These are phyloP conservation scores for Tetrapisispora taiwanensis DNA, from an alignment of 805 yeast genomes.

Conservation along the genomic window DNA sequence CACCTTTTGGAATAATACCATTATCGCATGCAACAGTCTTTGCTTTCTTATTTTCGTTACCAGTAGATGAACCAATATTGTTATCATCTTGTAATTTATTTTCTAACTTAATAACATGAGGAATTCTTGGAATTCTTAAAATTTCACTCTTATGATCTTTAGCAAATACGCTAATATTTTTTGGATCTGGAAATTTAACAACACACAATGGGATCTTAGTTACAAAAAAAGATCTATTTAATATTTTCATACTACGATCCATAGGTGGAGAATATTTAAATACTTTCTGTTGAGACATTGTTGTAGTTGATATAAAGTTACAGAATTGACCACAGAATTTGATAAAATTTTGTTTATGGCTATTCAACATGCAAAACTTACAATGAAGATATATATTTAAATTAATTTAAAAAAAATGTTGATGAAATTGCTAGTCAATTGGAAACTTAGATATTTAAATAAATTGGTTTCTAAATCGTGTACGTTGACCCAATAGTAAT, in stretches of 20 bases:
- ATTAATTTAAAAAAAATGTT: no score
- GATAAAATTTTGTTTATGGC: not conserved
- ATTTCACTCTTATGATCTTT: conserved; percentile 49
- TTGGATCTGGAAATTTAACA: conserved; percentile 61
- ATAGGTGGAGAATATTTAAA: conserved; percentile 49
- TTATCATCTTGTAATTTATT: conserved; percentile 7
- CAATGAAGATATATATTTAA: no score
- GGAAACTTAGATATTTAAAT: no score
- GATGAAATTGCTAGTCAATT: no score
- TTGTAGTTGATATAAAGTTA: not conserved
- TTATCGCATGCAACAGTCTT: conserved; percentile 21
- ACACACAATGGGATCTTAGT: conserved; percentile 51
- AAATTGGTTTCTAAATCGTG: no score
- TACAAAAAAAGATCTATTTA: conserved; percentile 59
- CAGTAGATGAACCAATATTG: conserved; percentile 1
- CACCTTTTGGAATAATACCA: conserved; percentile 29
- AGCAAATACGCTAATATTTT: conserved; percentile 50
- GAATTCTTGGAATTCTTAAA: conserved; percentile 58
- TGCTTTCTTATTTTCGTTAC: conserved; percentile 8
- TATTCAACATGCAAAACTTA: not conserved
- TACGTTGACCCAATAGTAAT: no score
- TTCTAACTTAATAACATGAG: conserved; percentile 49
- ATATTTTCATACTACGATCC: conserved; percentile 48
- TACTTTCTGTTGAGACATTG: not conserved
- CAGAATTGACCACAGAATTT: not conserved